phyloP scores from a whole-genome alignment of 345 rosid species.

The Euphorbia pulcherrima region DNA sequence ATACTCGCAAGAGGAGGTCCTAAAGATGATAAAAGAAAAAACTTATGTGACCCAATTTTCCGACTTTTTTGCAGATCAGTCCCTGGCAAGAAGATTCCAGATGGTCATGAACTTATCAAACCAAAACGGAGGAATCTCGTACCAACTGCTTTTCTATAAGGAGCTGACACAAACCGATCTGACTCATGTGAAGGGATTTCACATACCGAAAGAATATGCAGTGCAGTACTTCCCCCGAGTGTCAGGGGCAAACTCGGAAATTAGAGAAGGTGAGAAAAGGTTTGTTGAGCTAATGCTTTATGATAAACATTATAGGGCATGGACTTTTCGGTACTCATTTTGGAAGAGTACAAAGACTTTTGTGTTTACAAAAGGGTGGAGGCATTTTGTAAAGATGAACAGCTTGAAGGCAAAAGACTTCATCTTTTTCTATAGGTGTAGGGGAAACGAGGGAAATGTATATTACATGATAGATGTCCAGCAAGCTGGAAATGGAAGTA shows the following conservation, averaged over 20 bases:
- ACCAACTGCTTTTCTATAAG: conserved; percentile 15
- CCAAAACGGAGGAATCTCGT: not conserved
- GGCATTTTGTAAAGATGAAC: conserved; percentile 23
- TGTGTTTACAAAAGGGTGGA: conserved; percentile 25
- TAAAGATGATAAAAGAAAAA: conserved; percentile 24
- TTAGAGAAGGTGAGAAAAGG: not conserved
- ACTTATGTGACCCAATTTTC: conserved; percentile 5
- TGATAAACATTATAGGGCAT: conserved; percentile 13
- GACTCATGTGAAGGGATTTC: conserved; percentile 14
- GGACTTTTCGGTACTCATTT: conserved; percentile 26
- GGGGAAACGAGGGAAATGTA: not conserved
- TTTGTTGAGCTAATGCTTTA: conserved; percentile 12
- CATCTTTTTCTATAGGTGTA: conserved; percentile 17
- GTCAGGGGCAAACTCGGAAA: not conserved
- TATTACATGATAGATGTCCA: conserved; percentile 23
- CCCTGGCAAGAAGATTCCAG: too few species aligned
- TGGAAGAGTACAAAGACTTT: conserved; percentile 14
- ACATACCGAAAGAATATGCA: conserved; percentile 23
- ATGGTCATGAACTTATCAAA: not conserved
- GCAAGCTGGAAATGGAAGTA: not conserved
- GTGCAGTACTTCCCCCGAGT: conserved; percentile 15
- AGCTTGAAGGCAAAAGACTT: conserved; percentile 15
- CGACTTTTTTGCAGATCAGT: not conserved
- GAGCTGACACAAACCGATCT: conserved; percentile 20
- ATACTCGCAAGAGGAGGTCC: conserved; percentile 13